phyloP scores from a whole-genome alignment of 495 filamentous ascomycete genomes.

The Penicillium arizonense region DNA sequence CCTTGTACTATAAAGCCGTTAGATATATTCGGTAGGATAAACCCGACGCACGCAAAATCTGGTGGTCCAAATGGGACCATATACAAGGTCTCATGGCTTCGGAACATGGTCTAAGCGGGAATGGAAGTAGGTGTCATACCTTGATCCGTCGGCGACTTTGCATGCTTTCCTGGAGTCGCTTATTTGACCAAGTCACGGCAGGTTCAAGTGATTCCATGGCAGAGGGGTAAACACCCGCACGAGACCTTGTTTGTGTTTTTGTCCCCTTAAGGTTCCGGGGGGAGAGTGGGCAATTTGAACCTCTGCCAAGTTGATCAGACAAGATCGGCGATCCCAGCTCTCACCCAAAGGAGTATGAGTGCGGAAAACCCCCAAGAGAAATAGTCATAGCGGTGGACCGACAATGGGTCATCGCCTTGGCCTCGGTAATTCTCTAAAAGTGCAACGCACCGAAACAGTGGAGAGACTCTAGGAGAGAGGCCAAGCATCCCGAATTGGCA shows the following conservation, averaged over 20 bases:
- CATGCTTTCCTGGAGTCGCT: slow-evolving; percentile 15
- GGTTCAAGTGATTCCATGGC: neutral
- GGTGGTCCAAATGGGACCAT: neutral
- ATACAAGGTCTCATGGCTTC: no score
- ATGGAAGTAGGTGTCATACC: neutral
- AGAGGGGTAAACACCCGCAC: neutral
- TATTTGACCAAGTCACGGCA: slow-evolving; percentile 11
- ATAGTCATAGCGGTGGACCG: neutral
- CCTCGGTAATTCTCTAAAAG: neutral
- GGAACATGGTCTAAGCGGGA: neutral
- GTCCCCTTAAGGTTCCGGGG: neutral
- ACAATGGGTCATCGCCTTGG: neutral
- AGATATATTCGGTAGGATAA: no score
- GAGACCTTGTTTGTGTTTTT: neutral
- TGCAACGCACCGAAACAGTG: neutral
- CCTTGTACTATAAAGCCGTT: neutral
- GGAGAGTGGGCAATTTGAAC: neutral
- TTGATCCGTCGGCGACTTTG: slow-evolving; percentile 9
- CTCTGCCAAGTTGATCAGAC: neutral
- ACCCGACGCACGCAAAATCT: neutral
- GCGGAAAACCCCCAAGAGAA: neutral
- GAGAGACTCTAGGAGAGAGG: neutral
- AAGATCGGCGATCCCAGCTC: slow-evolving; percentile 14
- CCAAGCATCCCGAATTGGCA: slow-evolving; percentile 12
- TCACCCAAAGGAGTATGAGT: neutral